phyloP scores from a whole-genome alignment of 2,329 filamentous ascomycete genomes.

The Ceratocystis alfenasii region DNA sequence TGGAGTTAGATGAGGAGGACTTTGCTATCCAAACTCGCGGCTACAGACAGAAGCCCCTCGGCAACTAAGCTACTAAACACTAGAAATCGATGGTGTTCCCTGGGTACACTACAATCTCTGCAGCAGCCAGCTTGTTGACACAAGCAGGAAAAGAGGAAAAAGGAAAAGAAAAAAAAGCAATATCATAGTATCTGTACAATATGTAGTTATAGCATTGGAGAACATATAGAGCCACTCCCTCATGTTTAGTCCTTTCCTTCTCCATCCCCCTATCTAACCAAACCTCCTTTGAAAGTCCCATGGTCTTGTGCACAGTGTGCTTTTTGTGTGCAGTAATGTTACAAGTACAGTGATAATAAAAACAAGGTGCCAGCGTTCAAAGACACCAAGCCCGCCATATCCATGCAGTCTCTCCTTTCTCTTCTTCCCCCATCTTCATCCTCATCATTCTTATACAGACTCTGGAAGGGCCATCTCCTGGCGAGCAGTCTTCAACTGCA shows the following conservation, averaged over 20 bases:
- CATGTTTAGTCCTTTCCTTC: slow-evolving; percentile 1
- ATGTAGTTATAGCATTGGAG: slow-evolving; percentile 15
- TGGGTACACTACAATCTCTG: neutral
- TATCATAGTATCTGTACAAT: slow-evolving; percentile 17
- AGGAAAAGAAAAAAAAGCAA: neutral
- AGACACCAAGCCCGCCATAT: neutral
- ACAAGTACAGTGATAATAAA: slow-evolving; percentile 19
- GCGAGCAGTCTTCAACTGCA: slow-evolving; percentile 43
- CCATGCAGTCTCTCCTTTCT: slow-evolving; percentile 8
- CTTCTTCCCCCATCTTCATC: slow-evolving; percentile 25
- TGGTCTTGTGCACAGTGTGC: slow-evolving; percentile 9
- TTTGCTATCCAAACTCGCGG: slow-evolving; percentile 35
- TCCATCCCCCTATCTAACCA: neutral
- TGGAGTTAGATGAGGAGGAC: slow-evolving; percentile 31
- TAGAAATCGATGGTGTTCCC: too few species aligned
- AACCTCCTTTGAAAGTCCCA: neutral
- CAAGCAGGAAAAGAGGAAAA: too few species aligned
- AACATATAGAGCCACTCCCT: slow-evolving; percentile 13
- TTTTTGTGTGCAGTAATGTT: slow-evolving; percentile 16
- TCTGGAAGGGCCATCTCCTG: slow-evolving; percentile 24
- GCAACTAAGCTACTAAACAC: slow-evolving; percentile 1
- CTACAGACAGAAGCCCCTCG: slow-evolving; percentile 37
- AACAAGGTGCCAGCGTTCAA: neutral
- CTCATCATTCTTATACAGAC: slow-evolving; percentile 29
- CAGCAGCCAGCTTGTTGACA: neutral